Evolutionary conservation across 73 alveolate species (phyloP), one percentile per base, ranked within the genome.

Genomic region (Paraurostyla sp.): DNA sequence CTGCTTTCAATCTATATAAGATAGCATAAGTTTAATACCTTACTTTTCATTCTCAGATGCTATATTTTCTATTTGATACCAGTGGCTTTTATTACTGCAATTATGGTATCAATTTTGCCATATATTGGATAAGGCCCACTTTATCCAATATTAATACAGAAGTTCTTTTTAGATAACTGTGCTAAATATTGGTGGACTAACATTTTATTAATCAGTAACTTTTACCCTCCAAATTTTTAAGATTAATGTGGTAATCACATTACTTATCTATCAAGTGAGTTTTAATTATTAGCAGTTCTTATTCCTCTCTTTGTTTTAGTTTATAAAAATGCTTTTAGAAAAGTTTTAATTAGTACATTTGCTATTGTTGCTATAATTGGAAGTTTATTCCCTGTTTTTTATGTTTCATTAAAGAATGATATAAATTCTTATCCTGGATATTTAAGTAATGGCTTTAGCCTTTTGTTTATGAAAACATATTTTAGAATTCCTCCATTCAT

Each of bases 151-250:
- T 6, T 78, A 7, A 51, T 78, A 57, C 13, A 78, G n/a, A 3
- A 16, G 15, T 13, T 54, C 9, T 52, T 52, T 23, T 45, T 78
- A 2, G 62, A 49, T 40, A 54, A 54, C 32, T 78, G 89, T 52
- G 46, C 27, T 25, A 1, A 23, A 6, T 52, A 78, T 36, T 78
- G 89, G 89, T 78, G 78, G 76, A 54, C 89, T 20, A 78, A 78
- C 35, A 11, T 78, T 6, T 9, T 78, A 2, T 38, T 78, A 7
- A 78, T 78, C 2, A 51, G 63, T 35, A 78, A 78, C 29, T 78
- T n/a, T 51, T 52, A 52, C 41, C 89, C 89, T 20, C 18, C 48
- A 36, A 29, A 50, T 11, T 40, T 52, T 41, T 46, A 54, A 13
- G 58, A 51, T 4, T 13, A 43, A 40, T 78, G 89, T 54, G 89